phyloP scores from a whole-genome alignment of 331 rosid genomes.

The Acacia concinna region DNA sequence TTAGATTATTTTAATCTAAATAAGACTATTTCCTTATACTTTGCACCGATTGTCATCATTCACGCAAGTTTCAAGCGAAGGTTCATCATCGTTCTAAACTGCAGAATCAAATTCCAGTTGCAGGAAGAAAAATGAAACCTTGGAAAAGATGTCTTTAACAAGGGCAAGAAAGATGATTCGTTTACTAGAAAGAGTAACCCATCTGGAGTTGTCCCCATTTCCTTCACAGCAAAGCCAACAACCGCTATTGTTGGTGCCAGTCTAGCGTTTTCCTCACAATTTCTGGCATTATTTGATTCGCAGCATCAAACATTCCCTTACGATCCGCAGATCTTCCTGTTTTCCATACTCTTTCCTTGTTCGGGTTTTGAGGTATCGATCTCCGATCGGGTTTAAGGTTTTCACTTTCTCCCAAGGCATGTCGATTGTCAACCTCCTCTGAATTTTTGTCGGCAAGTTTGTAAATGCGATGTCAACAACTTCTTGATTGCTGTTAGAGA shows the following conservation, averaged over 20 bases:
- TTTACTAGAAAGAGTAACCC: background rate
- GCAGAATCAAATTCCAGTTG: no score
- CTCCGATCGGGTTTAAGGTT: conserved; percentile 40
- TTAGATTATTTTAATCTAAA: no score
- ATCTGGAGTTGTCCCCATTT: background rate
- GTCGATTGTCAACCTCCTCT: background rate
- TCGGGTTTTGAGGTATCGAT: background rate
- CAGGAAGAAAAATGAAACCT: no score
- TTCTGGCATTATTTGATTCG: background rate
- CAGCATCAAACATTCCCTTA: conserved; percentile 1
- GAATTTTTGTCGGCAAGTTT: background rate
- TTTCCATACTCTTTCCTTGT: background rate
- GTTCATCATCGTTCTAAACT: no score
- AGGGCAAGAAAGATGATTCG: no score
- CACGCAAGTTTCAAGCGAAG: no score
- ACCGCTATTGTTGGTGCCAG: conserved; percentile 45
- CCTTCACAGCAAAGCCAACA: conserved; percentile 20
- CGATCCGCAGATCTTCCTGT: conserved; percentile 38
- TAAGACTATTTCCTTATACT: no score
- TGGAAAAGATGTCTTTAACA: no score
- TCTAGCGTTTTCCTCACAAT: conserved; percentile 22
- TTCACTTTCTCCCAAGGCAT: conserved; percentile 20
- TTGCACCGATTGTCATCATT: no score
- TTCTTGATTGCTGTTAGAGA: conserved; percentile 5
- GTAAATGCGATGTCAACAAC: conserved; percentile 17